Base-by-base conservation (phyloP, 495 filamentous ascomycete species). In the Gamarada debralockiae region DNA sequence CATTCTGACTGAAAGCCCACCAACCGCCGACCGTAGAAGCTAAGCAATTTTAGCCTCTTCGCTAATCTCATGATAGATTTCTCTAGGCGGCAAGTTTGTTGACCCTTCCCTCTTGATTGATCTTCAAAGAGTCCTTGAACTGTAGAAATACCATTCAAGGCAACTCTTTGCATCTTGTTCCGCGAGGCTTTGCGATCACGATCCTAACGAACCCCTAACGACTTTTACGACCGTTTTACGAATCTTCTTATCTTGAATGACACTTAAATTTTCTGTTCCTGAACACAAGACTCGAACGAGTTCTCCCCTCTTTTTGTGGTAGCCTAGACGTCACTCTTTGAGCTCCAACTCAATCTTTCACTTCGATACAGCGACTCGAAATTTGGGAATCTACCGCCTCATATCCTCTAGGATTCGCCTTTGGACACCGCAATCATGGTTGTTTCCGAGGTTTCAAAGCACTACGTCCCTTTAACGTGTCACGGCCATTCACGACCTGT, bases 401-500 rank as follows among this genome's bases (percentile, higher is more conserved):
- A n/a, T n/a, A n/a, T n/a, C n/a, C n/a, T n/a, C n/a, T n/a, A n/a
- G n/a, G n/a, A n/a, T n/a, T n/a, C n/a, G n/a, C n/a, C n/a, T n/a
- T n/a, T n/a, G n/a, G 27, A 10, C 27, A 13, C 20, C 29, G 22
- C 31, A 52, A 55, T 14, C 20, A 79, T 79, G 76, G 70, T 70
- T 34, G 52, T 50, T 33, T 56, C 71, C 34, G 69, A 80, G 41
- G 59, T 69, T 17, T 72, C 75, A 14, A 73, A 77, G 41, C 73
- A 76, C 58, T 77, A 75, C 42, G 92, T 97, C 36, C 93, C 93
- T 45, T 69, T 97, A 59, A 98, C 93, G 45, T 98, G 93, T 72
- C 95, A 97, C 69, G 93, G 93, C 47, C 93, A 98, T 69, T 96
- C 91, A 23, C 86, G 93, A 50, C 93, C 93, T 2, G 91, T 98